These are phyloP conservation scores for Fusarium incarnatum DNA, from an alignment of 2,329 filamentous ascomycete species.

Conservation along the genomic window DNA sequence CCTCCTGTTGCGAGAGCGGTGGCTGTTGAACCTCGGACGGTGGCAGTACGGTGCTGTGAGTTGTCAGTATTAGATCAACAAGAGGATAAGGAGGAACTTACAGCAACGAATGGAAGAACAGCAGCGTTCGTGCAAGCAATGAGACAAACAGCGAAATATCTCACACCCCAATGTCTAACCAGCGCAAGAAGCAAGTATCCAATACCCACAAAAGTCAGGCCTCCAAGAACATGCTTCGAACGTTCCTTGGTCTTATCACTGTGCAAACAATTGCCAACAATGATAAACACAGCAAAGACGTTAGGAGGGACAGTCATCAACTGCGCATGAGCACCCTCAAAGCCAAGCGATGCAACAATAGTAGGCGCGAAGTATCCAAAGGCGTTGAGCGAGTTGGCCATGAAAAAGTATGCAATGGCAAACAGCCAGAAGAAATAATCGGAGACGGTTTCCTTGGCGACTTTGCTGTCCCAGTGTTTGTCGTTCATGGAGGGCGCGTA, in stretches of 20 bases:
- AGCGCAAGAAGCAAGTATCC: slow-evolving; percentile 50
- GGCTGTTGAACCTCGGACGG: slow-evolving; percentile 49
- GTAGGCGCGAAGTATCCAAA: slow-evolving; percentile 53
- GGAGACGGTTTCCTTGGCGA: slow-evolving; percentile 49
- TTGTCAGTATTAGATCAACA: not conserved
- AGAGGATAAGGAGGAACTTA: slow-evolving; percentile 24
- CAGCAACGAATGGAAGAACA: slow-evolving; percentile 50
- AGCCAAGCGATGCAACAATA: slow-evolving; percentile 52
- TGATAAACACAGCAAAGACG: slow-evolving; percentile 52
- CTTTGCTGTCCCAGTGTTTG: slow-evolving; percentile 50
- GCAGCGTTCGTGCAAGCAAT: slow-evolving; percentile 52
- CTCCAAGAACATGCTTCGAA: slow-evolving; percentile 49
- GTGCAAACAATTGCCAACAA: slow-evolving; percentile 49
- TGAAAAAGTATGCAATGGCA: slow-evolving; percentile 48
- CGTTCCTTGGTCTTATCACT: slow-evolving; percentile 50
- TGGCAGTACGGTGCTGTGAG: slow-evolving; percentile 49
- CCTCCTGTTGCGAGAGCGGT: slow-evolving; percentile 51
- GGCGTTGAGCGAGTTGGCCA: slow-evolving; percentile 52
- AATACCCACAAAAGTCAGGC: slow-evolving; percentile 44
- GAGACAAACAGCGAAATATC: slow-evolving; percentile 49
- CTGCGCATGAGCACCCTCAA: slow-evolving; percentile 50
- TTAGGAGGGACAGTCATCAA: slow-evolving; percentile 54
- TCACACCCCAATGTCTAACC: slow-evolving; percentile 46
- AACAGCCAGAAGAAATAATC: slow-evolving; percentile 53
- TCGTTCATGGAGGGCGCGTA: slow-evolving; percentile 51